These are phyloP conservation scores for Candida ponderosae DNA, from an alignment of 805 yeast genomes.

Conservation along the genomic window DNA sequence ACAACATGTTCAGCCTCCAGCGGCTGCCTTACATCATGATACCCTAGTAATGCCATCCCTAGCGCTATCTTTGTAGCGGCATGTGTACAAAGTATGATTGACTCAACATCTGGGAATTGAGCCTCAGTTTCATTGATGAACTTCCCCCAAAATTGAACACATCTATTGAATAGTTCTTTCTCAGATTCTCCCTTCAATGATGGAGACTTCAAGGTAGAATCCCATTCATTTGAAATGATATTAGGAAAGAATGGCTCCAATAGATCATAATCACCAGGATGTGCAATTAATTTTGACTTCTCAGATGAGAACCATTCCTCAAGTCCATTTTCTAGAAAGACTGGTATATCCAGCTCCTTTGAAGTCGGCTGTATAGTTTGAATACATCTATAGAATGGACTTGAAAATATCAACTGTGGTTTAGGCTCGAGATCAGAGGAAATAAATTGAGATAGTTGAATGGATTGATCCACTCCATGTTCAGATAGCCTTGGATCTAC, in stretches of 20 bases:
- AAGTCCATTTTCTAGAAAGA: slow-evolving; percentile 66
- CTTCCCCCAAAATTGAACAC: slow-evolving; percentile 39
- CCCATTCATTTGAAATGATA: slow-evolving; percentile 36
- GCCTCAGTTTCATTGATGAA: slow-evolving; percentile 48
- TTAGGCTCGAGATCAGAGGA: slow-evolving; percentile 31
- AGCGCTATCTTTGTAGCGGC: slow-evolving; percentile 84
- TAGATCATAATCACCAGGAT: slow-evolving; percentile 43
- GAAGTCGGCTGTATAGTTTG: slow-evolving; percentile 69
- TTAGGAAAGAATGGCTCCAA: slow-evolving; percentile 44
- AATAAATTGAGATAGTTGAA: slow-evolving; percentile 56
- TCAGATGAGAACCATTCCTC: slow-evolving; percentile 79
- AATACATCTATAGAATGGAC: slow-evolving; percentile 82
- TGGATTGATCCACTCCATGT: slow-evolving; percentile 79
- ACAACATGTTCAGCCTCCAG: slow-evolving; percentile 17
- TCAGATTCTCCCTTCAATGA: slow-evolving; percentile 58
- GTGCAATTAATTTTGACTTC: slow-evolving; percentile 55
- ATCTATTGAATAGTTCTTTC: slow-evolving; percentile 52
- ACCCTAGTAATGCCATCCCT: slow-evolving; percentile 62
- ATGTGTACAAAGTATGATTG: slow-evolving; percentile 66
- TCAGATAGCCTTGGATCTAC: slow-evolving; percentile 79
- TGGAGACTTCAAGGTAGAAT: slow-evolving; percentile 48
- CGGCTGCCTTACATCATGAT: slow-evolving; percentile 36
- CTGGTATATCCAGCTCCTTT: slow-evolving; percentile 40
- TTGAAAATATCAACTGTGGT: slow-evolving; percentile 61
- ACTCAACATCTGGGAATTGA: slow-evolving; percentile 47